phyloP scores from a whole-genome alignment of 305 asterid species.

The Solanum aculeatissimum region DNA sequence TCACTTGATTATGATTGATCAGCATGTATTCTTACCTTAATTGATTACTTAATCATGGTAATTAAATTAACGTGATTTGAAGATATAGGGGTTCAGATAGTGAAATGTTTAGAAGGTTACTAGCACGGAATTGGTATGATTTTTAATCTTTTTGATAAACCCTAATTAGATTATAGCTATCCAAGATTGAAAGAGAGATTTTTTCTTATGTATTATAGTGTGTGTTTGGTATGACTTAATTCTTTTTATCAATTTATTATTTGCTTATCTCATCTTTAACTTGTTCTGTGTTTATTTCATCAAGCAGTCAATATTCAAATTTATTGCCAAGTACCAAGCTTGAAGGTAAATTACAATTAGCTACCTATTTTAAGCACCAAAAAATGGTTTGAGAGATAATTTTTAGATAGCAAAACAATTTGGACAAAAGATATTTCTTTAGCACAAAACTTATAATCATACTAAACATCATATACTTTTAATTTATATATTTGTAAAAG shows the following conservation, averaged over 20 bases:
- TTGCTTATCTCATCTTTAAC: neutral
- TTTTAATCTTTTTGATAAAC: neutral
- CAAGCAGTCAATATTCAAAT: neutral
- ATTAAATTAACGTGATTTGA: neutral
- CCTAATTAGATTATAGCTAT: neutral
- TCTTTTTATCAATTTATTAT: neutral
- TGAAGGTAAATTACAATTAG: neutral
- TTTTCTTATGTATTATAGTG: neutral
- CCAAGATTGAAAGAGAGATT: neutral
- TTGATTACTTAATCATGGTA: neutral
- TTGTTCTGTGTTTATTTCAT: neutral
- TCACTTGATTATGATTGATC: neutral
- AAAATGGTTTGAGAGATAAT: neutral
- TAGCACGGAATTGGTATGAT: neutral
- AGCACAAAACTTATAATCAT: neutral
- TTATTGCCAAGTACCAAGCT: neutral
- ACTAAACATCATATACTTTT: neutral
- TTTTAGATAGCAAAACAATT: neutral
- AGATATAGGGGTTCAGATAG: neutral
- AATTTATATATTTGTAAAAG: too few relatives aligned
- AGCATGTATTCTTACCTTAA: neutral
- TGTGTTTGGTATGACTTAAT: neutral
- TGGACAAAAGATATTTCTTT: neutral
- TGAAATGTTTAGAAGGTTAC: neutral
- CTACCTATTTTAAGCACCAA: neutral